Percentiles rank a stretch among this genome's conserved stretches.
These are phyloP conservation scores for Irineochytrium annulatum DNA, from an alignment of 192 early-diverging fungal genomes.

Conservation along the genomic window DNA sequence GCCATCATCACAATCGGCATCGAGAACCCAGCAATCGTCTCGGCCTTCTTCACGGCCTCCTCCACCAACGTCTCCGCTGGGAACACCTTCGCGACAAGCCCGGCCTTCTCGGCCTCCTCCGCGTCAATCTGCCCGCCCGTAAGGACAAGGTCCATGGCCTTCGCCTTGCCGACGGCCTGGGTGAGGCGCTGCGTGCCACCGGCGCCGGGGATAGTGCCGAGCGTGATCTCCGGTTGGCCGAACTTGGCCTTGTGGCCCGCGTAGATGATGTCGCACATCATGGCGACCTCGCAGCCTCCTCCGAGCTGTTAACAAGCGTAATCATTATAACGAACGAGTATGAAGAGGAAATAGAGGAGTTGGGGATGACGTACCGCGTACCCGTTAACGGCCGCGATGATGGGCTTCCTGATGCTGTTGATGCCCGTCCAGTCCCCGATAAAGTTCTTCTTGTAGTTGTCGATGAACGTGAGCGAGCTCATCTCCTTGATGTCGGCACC, in stretches of 20 bases:
- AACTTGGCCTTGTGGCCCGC: conserved; percentile 95
- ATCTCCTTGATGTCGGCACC: conserved; percentile 99
- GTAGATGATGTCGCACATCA: conserved; percentile 98
- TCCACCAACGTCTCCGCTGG: conserved; percentile 83
- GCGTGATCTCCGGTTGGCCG: conserved; percentile 98
- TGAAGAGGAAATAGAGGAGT: neutral
- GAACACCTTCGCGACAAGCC: conserved; percentile 87
- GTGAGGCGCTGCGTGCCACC: conserved; percentile 69
- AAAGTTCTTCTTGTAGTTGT: conserved; percentile 89
- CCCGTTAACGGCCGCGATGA: conserved; percentile 97
- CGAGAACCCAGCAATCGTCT: conserved; percentile 80
- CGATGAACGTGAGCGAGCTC: conserved; percentile 79
- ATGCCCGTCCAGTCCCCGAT: conserved; percentile 93
- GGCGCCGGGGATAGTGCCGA: conserved; percentile 91
- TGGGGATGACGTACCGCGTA: conserved; percentile 65
- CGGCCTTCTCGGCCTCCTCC: conserved; percentile 72
- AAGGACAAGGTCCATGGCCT: conserved; percentile 95
- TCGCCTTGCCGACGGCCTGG: conserved; percentile 92
- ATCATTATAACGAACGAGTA: too few species aligned
- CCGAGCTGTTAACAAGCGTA: conserved; percentile 61
- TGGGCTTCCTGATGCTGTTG: conserved; percentile 86
- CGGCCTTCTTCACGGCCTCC: conserved; percentile 84
- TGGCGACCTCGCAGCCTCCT: conserved; percentile 98
- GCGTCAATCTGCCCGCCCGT: conserved; percentile 84
- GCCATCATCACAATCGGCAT: conserved; percentile 86